Base-by-base conservation (phyloP, 139 green algal species). In the Raphidocelis subcapitata region DNA sequence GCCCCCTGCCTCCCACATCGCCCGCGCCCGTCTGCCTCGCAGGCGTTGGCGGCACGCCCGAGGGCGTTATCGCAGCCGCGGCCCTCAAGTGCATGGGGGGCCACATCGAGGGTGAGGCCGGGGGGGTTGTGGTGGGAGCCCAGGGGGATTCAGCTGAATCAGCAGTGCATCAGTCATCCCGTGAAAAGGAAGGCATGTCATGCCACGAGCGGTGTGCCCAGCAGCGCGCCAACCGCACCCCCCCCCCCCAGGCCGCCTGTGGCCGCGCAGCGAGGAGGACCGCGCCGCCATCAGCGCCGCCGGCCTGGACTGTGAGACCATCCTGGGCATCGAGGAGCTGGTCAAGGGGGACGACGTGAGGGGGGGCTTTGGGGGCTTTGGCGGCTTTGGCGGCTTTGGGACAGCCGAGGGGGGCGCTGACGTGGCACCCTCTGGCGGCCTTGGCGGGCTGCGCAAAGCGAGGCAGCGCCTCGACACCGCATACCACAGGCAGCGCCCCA, bases 71-170 rank as follows among this genome's bases (percentile, higher is more conserved):
- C 73, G 88, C 88, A n/a, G 88, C 84, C 59, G 76, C 75, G 35
- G 51, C 72, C 21, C 78, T 92, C 28, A 92, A 91, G 79, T 94
- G 88, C 82, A 91, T 95, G 87, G 90, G 90, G 15, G 90, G 87
- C 32, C 49, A 79, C 46, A 81, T 91, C 47, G 71, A 77, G 41
- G 69, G 41, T 72, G 61, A 57, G 37, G 44, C 8, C 8, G 12
- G 41, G 41, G 41, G 41, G 8, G 41, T 65, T 33, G 35, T 49
- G 46, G 37, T 20, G 36, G 57, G n/a, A 16, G 23, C 61, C 24
- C 36, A 29, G 18, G 16, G 16, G 20, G 18, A 67, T 29, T 16
- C 41, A 49, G 41, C 41, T 49, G 41, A 49, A 49, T 65, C n/a
- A 28, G 5, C 59, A 65, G 59, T 15, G 28, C 26, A n/a, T 65